phyloP scores from a whole-genome alignment of 805 yeast species.

The Debaryomyces maramus region DNA sequence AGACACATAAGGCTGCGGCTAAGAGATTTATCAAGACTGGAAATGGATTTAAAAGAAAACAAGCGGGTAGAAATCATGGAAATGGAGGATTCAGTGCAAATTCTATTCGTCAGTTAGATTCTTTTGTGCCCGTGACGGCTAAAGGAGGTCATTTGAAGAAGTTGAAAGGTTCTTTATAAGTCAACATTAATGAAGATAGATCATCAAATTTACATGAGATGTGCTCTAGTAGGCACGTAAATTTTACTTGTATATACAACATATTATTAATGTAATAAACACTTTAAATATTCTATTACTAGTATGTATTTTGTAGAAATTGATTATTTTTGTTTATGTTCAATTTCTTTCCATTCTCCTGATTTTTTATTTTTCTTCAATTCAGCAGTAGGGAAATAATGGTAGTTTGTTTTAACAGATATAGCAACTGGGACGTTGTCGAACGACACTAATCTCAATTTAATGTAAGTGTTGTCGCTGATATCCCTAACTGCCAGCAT shows the following conservation, averaged over 20 bases:
- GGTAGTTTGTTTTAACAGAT: slow-evolving; percentile 82
- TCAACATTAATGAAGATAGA: too few species aligned
- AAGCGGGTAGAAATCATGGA: slow-evolving; percentile 90
- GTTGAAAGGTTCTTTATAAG: slow-evolving; percentile 40
- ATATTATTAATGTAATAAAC: slow-evolving; percentile 5
- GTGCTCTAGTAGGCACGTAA: slow-evolving; percentile 1
- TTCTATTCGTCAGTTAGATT: slow-evolving; percentile 57
- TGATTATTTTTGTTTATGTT: slow-evolving; percentile 31
- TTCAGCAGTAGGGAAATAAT: slow-evolving; percentile 78
- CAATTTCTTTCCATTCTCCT: slow-evolving; percentile 51
- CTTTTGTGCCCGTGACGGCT: slow-evolving; percentile 52
- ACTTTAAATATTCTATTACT: slow-evolving; percentile 4
- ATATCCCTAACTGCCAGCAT: slow-evolving; percentile 63
- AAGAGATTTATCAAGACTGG: slow-evolving; percentile 83
- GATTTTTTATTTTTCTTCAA: slow-evolving; percentile 47
- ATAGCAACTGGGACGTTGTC: slow-evolving; percentile 87
- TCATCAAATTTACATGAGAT: too few species aligned
- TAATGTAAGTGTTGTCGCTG: slow-evolving; percentile 78
- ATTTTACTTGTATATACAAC: slow-evolving; percentile 3
- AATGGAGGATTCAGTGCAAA: slow-evolving; percentile 82
- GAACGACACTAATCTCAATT: slow-evolving; percentile 76
- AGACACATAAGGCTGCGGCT: slow-evolving; percentile 84
- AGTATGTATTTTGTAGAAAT: background rate
- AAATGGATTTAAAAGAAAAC: slow-evolving; percentile 52
- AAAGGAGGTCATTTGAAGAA: slow-evolving; percentile 59